These are phyloP conservation scores for Tetrahymena elliotti DNA, from an alignment of 73 alveolate genomes.

Conservation along the genomic window DNA sequence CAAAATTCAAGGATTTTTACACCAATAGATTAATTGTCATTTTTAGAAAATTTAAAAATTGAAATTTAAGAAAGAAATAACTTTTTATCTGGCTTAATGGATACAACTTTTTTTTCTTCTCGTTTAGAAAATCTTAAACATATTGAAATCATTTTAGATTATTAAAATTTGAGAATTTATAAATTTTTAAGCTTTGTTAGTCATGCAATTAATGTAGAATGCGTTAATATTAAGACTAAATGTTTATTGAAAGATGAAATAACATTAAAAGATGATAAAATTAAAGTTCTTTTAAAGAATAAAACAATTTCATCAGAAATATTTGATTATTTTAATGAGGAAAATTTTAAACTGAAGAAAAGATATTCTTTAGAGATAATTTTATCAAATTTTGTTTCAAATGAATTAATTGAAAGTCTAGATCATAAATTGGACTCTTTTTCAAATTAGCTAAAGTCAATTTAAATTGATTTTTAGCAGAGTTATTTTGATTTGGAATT, in stretches of 20 bases:
- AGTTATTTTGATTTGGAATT: neutral
- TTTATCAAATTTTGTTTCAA: too few species aligned
- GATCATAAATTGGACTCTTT: neutral
- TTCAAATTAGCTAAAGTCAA: neutral
- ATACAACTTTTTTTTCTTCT: neutral
- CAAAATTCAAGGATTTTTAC: too few species aligned
- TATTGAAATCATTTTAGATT: neutral
- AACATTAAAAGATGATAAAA: too few species aligned
- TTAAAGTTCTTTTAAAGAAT: too few species aligned
- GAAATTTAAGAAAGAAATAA: neutral
- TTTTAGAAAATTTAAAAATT: neutral
- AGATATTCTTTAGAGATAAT: neutral
- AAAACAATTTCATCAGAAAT: neutral
- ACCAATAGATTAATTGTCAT: neutral
- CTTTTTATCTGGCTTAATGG: neutral
- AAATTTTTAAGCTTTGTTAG: too few species aligned
- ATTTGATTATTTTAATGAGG: neutral
- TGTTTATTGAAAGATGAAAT: too few species aligned
- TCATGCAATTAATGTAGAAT: neutral
- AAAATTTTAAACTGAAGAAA: neutral
- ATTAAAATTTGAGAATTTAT: too few species aligned
- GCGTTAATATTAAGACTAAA: neutral
- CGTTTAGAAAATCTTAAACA: neutral
- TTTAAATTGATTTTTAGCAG: too few species aligned
- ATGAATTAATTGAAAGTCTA: too few species aligned